phyloP scores from a whole-genome alignment of 345 rosid species.

The Jatropha curcas region DNA sequence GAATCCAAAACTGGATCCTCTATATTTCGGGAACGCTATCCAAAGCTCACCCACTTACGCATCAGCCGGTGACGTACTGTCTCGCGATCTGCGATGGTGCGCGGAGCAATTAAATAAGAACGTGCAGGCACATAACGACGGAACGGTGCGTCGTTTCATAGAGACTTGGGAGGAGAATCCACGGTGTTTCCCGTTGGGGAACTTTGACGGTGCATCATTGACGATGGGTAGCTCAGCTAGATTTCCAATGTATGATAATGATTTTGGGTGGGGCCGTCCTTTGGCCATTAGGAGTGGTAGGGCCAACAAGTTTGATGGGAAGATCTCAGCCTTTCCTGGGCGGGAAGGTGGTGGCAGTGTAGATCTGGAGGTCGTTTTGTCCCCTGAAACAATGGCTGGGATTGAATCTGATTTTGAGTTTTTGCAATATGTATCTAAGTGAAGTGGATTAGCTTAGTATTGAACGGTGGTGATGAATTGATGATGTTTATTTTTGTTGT shows the following conservation, averaged over 20 bases:
- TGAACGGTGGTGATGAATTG: neutral
- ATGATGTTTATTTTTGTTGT: neutral
- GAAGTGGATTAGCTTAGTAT: neutral
- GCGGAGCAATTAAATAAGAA: conserved; percentile 66
- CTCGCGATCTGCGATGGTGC: conserved; percentile 77
- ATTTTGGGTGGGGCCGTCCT: conserved; percentile 96
- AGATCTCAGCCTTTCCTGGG: conserved; percentile 96
- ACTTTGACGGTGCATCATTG: conserved; percentile 73
- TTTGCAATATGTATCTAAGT: conserved; percentile 55
- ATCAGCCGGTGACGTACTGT: conserved; percentile 63
- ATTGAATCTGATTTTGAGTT: conserved; percentile 75
- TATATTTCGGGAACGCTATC: conserved; percentile 91
- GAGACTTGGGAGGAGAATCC: conserved; percentile 78
- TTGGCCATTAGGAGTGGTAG: conserved; percentile 82
- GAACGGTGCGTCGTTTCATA: conserved; percentile 44
- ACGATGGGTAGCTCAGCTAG: conserved; percentile 96
- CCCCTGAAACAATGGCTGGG: conserved; percentile 82
- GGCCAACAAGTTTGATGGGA: conserved; percentile 92
- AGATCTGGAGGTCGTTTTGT: conserved; percentile 77
- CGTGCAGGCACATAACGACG: conserved; percentile 59
- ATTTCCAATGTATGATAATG: conserved; percentile 93
- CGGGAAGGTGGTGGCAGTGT: conserved; percentile 71
- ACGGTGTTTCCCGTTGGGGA: conserved; percentile 83
- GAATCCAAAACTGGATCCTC: conserved; percentile 62
- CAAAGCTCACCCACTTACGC: conserved; percentile 85